Base-by-base conservation (phyloP, 257 asterid species). In the Leonotis leonurus region DNA sequence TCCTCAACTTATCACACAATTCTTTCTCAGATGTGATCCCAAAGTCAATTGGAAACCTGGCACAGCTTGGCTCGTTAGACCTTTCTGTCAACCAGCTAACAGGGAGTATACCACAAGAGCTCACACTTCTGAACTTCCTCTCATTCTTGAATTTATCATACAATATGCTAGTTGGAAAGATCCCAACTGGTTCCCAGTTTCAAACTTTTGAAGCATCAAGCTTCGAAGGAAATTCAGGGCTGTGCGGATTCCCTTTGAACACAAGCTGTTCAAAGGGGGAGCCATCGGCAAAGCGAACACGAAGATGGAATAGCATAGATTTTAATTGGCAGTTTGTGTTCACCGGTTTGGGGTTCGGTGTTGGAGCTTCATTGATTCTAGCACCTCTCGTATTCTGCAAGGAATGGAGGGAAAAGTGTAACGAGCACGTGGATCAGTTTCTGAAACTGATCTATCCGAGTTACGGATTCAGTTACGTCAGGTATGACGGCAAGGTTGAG, bases 1-100 rank as follows among this genome's bases (percentile, higher is more conserved):
- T 77, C 14, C 84, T 87, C 51, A 87, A 87, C 59, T 35, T 87
- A 20, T 85, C 94, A 0, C 70, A 71, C 25, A 87, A 87, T 65
- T 40, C 73, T 22, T 70, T 87, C 69, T 65, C 66, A 0, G 85
- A 88, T 20, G n/a, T 16, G 5, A 82, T 87, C 61, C 93, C 94
- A 3, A 56, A 21, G 25, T 67, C 88, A 12, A 67, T 87, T 5
- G 90, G 90, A 37, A 75, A 77, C 5, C 60, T 84, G 63, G 13
- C 14, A 9, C 68, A 62, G 59, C 88, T 87, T 10, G 86, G 45
- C 37, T 81, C 83, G 0, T 59, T 84, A 37, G 93, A 84, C 70
- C 81, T 87, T 14, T 87, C 95, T 0, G 1, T 0, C 10, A 84
- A 81, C 67, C 60, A 68, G 13, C 71, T 84, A 32, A 56, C 72